These are phyloP conservation scores for Alternaria gansuensis DNA, from an alignment of 2,329 filamentous ascomycete genomes.

Conservation along the genomic window DNA sequence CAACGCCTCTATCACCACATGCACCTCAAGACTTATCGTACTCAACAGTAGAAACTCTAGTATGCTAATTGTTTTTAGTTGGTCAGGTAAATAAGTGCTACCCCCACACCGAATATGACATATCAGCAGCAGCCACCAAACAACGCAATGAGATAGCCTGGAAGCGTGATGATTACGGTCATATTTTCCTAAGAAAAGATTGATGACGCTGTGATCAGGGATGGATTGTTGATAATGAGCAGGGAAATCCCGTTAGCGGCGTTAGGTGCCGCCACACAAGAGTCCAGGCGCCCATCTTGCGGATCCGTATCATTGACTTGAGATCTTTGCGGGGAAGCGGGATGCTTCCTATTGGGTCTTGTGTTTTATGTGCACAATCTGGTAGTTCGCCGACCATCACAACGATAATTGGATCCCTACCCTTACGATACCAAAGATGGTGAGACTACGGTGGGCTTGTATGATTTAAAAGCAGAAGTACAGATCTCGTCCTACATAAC, in stretches of 20 bases:
- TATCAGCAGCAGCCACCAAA: neutral
- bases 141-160: neutral
- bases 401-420: neutral
- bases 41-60: neutral
- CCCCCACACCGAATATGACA: neutral
- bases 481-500: constrained; percentile 11
- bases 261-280: neutral
- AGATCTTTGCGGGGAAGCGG: constrained; percentile 17
- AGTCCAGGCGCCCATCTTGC: constrained; percentile 1
- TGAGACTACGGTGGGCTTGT: neutral
- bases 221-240: neutral
- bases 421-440: neutral
- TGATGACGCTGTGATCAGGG: constrained; percentile 1
- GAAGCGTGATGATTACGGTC: neutral
- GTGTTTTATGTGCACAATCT: neutral
- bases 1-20: neutral
- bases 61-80: constrained; percentile 11
- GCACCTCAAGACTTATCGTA: neutral
- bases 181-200: neutral
- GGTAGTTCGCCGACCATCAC: neutral
- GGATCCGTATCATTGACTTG: neutral
- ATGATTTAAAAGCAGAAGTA: constrained; percentile 13
- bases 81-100: neutral
- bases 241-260: neutral
- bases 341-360: constrained; percentile 1